Base-by-base conservation (phyloP, 106 monocot genomes). In the Allium cepa region DNA sequence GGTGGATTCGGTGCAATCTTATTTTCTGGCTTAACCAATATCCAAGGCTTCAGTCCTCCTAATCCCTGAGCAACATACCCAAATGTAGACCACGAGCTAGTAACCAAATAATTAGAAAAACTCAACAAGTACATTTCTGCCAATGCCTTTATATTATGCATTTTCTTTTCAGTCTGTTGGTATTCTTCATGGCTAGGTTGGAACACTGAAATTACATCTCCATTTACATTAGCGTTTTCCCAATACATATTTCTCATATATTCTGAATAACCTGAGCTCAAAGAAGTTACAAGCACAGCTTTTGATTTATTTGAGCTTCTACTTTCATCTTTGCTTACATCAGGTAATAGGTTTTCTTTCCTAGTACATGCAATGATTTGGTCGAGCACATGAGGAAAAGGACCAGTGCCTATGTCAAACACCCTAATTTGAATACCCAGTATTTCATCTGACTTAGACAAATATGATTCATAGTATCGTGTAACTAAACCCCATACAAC, bases 101-200 rank as follows among this genome's bases (percentile, higher is more conserved):
- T 91, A 11, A 91, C 79, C 53, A 91, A 58, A 12, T 57, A 73
- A 62, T 87, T 84, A 3, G 78, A 68, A 13, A 82, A 67, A 64
- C 87, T 91, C 28, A 91, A 65, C 13, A 91, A 63, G 53, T 84
- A 84, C 64, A 91, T 91, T 73, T 91, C 91, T 1, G 87, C 84
- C 79, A 74, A 78, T 57, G 91, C 91, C 69, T 87, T 91, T 75
- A 75, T 79, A 52, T 91, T 79, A 53, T 91, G 91, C 50, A 46
- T 71, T n/a, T 71, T 67, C 69, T 77, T 81, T 15, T 79, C 91
- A 9, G 76, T 68, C 68, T 72, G 71, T 70, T 91, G 87, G 45
- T 72, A 52, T 26, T 73, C 84, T 62, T 87, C 91, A 51, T 87
- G 79, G 67, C 86, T 91, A 0, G 91, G 91, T 57, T 91, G 91